Conservation (phyloP, 2,329 filamentous ascomycete genomes). For the Pezicula rhizophila region DNA sequence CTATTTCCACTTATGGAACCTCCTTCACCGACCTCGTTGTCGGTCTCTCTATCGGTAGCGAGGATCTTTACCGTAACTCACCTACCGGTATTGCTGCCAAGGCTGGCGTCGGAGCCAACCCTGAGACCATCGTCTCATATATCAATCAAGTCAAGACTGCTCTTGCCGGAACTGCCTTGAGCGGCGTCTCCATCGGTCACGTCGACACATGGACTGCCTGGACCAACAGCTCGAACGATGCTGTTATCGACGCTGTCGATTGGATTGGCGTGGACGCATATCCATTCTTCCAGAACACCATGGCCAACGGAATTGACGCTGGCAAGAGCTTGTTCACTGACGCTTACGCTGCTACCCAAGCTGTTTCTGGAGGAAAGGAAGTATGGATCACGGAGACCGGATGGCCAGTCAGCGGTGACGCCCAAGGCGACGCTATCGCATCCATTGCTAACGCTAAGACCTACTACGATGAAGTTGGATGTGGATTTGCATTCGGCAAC, state of each 20-base stretch:
- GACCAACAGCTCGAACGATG: constrained; percentile 65
- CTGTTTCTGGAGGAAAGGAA: constrained; percentile 57
- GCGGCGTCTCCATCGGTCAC: constrained; percentile 62
- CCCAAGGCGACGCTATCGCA: constrained; percentile 55
- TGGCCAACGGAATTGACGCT: constrained; percentile 58
- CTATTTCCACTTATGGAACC: constrained; percentile 62
- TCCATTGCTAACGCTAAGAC: constrained; percentile 62
- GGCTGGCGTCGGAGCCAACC: constrained; percentile 56
- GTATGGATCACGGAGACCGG: constrained; percentile 89
- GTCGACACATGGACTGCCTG: constrained; percentile 86
- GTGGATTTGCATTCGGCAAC: constrained; percentile 56
- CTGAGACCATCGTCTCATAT: constrained; percentile 59
- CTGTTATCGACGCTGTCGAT: constrained; percentile 64
- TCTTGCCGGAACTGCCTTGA: constrained; percentile 56
- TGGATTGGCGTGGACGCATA: constrained; percentile 83
- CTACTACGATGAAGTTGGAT: constrained; percentile 79
- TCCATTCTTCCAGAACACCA: constrained; percentile 72
- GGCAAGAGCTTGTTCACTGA: constrained; percentile 62
- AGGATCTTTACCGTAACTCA: constrained; percentile 79
- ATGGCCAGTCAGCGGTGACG: constrained; percentile 70
- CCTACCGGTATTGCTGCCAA: constrained; percentile 59
- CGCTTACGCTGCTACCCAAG: constrained; percentile 54
- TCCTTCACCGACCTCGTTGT: constrained; percentile 61
- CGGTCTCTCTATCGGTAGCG: constrained; percentile 79
- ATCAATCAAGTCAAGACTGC: constrained; percentile 61